Evolutionary conservation across 2,329 filamentous ascomycete genomes (phyloP).

Genomic region (Curvularia eragrostidis): DNA sequence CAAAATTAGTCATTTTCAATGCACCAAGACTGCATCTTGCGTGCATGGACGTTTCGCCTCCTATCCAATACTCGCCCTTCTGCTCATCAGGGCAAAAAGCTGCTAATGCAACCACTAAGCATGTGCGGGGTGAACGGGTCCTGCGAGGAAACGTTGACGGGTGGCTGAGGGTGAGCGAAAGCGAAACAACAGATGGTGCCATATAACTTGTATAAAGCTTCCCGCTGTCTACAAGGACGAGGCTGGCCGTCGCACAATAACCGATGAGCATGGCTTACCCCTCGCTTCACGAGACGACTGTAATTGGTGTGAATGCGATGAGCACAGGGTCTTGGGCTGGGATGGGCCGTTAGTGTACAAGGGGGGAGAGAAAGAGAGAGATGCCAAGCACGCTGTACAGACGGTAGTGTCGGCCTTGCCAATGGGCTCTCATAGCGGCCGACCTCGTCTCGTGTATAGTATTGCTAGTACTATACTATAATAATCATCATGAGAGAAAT

Average conservation of each 20-base stretch:
- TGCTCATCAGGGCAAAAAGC: background rate
- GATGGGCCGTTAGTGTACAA: background rate
- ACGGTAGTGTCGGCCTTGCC: background rate
- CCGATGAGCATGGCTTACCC: background rate
- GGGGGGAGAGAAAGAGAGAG: background rate
- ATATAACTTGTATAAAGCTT: background rate
- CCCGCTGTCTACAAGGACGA: background rate
- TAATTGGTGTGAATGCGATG: conserved; percentile 1
- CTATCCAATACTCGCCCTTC: background rate
- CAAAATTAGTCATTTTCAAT: conserved; percentile 10
- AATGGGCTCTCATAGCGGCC: background rate
- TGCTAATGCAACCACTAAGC: background rate
- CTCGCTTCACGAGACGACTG: conserved; percentile 2
- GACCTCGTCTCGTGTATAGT: background rate
- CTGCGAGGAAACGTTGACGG: background rate
- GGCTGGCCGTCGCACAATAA: background rate
- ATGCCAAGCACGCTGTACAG: background rate
- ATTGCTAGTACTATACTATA: no score
- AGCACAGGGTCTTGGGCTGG: conserved; percentile 4
- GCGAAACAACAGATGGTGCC: background rate
- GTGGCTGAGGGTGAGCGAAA: background rate
- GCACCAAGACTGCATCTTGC: background rate
- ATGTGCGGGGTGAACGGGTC: background rate
- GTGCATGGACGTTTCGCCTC: conserved; percentile 3
- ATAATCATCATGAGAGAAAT: background rate